phyloP scores from a whole-genome alignment of 352 stramenopile species.

The Pythium insidiosum region DNA sequence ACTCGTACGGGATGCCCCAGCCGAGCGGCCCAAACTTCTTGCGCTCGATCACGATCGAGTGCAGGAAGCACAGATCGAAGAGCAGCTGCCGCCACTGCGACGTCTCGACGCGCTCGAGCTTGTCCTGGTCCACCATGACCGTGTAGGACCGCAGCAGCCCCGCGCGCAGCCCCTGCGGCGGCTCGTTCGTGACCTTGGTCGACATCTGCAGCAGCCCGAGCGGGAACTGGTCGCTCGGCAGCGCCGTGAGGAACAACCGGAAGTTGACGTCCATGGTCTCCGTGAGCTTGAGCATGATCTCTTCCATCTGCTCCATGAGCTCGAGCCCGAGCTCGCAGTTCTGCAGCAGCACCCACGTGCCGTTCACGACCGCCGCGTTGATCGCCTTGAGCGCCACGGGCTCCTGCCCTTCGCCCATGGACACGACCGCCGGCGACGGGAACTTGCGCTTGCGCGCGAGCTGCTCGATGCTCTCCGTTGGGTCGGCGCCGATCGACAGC shows the following conservation, averaged over 20 bases:
- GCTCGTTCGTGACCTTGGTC: slow-evolving; percentile 98
- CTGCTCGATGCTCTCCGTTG: slow-evolving; percentile 96
- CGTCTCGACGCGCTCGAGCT: slow-evolving; percentile 95
- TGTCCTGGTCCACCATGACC: slow-evolving; percentile 99
- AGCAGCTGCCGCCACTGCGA: slow-evolving; percentile 95
- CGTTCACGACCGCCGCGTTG: slow-evolving; percentile 94
- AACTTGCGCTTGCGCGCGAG: slow-evolving; percentile 96
- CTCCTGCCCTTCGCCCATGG: slow-evolving; percentile 97
- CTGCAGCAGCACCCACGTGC: slow-evolving; percentile 97
- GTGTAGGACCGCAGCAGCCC: slow-evolving; percentile 95
- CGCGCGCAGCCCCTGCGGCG: slow-evolving; percentile 92
- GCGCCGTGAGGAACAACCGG: slow-evolving; percentile 95
- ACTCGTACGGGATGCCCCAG: slow-evolving; percentile 99
- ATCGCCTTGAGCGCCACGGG: slow-evolving; percentile 96
- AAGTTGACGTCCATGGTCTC: slow-evolving; percentile 95
- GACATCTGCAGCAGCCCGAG: slow-evolving; percentile 98
- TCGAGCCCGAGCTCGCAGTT: slow-evolving; percentile 98
- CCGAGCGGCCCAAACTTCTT: slow-evolving; percentile 98
- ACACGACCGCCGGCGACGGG: slow-evolving; percentile 93
- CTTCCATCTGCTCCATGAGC: slow-evolving; percentile 98
- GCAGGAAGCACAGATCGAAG: slow-evolving; percentile 97
- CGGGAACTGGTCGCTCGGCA: slow-evolving; percentile 95
- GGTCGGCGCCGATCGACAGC: slow-evolving; percentile 95
- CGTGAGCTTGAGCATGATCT: slow-evolving; percentile 93
- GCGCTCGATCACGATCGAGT: slow-evolving; percentile 97